These are phyloP conservation scores for Suillus plorans DNA, from an alignment of 768 basidiomycete species.

Conservation along the genomic window DNA sequence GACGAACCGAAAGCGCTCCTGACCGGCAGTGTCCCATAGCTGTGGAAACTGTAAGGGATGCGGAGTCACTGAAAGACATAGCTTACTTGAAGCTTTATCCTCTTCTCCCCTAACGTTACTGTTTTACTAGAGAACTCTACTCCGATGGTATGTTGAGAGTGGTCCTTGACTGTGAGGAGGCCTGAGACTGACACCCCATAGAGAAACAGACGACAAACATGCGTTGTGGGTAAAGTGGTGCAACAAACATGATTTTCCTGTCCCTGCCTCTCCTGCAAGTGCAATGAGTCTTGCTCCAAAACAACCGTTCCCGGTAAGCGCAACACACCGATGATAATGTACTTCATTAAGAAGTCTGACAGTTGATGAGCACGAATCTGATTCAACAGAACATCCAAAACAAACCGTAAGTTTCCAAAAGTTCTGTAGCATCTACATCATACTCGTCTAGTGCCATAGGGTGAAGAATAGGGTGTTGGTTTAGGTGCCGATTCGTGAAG, in stretches of 20 bases:
- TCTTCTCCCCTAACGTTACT: slow-evolving; percentile 89
- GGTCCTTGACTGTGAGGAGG: slow-evolving; percentile 78
- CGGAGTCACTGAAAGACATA: slow-evolving; percentile 9
- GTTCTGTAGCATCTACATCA: slow-evolving; percentile 84
- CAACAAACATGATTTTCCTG: slow-evolving; percentile 95
- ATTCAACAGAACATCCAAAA: not conserved
- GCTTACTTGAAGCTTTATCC: slow-evolving; percentile 90
- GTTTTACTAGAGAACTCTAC: slow-evolving; percentile 97
- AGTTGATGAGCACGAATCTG: slow-evolving; percentile 16
- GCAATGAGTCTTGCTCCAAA: slow-evolving; percentile 9
- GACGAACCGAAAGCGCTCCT: slow-evolving; percentile 84
- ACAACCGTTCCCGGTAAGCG: slow-evolving; percentile 7
- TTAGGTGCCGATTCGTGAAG: not conserved
- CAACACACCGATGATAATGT: slow-evolving; percentile 86
- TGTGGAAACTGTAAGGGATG: slow-evolving; percentile 32
- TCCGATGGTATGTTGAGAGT: slow-evolving; percentile 97
- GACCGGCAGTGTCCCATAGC: slow-evolving; percentile 98
- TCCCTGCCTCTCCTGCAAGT: slow-evolving; percentile 84
- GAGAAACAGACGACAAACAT: slow-evolving; percentile 56
- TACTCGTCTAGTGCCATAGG: slow-evolving; percentile 65
- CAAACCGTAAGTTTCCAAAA: slow-evolving; percentile 91
- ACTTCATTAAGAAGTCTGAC: slow-evolving; percentile 97
- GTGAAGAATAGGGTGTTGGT: slow-evolving; percentile 16
- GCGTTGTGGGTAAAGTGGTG: slow-evolving; percentile 96
- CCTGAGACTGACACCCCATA: slow-evolving; percentile 7